Percentiles rank a stretch among this genome's conserved stretches.
These are phyloP conservation scores for Cercospora zeae-maydis DNA, from an alignment of 2,329 filamentous ascomycete species.

Conservation along the genomic window DNA sequence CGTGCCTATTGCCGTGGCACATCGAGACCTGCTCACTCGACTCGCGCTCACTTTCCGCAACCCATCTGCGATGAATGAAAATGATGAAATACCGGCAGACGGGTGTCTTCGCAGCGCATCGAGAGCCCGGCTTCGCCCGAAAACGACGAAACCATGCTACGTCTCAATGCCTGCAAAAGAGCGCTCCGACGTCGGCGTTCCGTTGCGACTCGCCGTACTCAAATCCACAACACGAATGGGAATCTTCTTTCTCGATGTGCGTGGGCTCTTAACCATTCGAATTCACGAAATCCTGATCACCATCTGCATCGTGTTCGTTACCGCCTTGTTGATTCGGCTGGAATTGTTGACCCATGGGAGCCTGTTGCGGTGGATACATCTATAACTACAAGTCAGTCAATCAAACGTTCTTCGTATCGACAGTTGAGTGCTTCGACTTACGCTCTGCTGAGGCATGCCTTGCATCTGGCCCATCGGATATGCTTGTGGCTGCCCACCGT, in stretches of 20 bases:
- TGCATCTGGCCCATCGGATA: constrained; percentile 34
- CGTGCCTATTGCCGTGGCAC: neutral
- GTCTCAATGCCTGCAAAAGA: neutral
- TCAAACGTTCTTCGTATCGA: constrained; percentile 11
- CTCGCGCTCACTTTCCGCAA: neutral
- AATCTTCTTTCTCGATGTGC: neutral
- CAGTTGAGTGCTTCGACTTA: constrained; percentile 15
- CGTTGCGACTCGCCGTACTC: neutral
- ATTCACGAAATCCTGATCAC: constrained; percentile 42
- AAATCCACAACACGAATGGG: neutral
- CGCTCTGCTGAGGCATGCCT: constrained; percentile 32
- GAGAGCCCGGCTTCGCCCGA: neutral
- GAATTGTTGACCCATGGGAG: constrained; percentile 44
- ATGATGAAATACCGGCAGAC: neutral
- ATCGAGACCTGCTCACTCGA: constrained; percentile 2
- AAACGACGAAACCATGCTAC: neutral
- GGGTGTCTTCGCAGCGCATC: neutral
- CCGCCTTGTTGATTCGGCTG: constrained; percentile 37
- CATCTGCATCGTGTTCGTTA: constrained; percentile 44
- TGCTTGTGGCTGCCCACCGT: constrained; percentile 41
- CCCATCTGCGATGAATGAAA: neutral
- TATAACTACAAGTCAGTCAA: constrained; percentile 23
- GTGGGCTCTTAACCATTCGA: constrained; percentile 21
- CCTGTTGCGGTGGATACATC: constrained; percentile 24
- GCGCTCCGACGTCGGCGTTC: neutral